Percentiles rank a stretch among this genome's conserved stretches.
Conservation (phyloP, 2,329 filamentous ascomycete species). For the Cryphonectria naterciae region DNA sequence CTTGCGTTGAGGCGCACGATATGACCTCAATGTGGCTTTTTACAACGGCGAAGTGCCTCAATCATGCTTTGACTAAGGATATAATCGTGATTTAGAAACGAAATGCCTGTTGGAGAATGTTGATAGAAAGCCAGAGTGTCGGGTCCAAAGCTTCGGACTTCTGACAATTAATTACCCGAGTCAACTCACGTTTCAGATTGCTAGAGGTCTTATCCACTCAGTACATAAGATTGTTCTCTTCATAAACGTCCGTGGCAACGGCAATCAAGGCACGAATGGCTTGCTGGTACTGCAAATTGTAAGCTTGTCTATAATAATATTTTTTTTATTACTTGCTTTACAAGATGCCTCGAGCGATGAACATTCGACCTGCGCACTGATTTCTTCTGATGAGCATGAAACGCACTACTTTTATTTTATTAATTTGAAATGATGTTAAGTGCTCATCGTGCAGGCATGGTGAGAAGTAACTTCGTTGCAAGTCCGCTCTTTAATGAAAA, state of each 20-base stretch:
- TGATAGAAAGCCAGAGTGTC: neutral
- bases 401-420: no score
- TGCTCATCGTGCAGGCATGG: neutral
- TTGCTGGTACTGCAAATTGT: neutral
- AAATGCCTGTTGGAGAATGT: neutral
- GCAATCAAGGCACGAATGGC: slow-evolving; percentile 1
- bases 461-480: neutral
- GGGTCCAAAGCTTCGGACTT: neutral
- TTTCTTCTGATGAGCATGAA: neutral
- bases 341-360: neutral
- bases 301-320: neutral
- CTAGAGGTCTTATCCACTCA: neutral
- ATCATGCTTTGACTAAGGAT: neutral
- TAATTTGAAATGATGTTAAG: neutral
- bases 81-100: neutral
- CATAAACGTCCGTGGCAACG: neutral
- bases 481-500: neutral
- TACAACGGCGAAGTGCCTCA: neutral
- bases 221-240: neutral
- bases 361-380: neutral
- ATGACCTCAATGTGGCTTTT: neutral
- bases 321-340: neutral
- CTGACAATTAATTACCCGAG: neutral
- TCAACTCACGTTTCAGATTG: slow-evolving; percentile 2
- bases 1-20: neutral